Conservation (phyloP, 805 yeast species). For the Saturnispora sanitii region DNA sequence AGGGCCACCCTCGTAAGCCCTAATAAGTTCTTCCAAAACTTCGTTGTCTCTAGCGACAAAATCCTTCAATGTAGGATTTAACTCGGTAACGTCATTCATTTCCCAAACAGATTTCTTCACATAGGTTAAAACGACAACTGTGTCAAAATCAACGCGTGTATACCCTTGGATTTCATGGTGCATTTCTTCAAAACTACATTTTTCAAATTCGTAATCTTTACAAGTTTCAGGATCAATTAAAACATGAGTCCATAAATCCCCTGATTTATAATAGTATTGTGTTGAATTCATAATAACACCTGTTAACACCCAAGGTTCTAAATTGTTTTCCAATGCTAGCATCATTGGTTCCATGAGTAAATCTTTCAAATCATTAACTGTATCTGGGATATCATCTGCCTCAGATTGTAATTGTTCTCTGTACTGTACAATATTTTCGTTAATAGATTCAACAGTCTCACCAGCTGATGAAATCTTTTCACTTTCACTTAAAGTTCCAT, state of each 20-base stretch:
- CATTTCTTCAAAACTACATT: constrained; percentile 21
- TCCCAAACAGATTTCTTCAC: constrained; percentile 23
- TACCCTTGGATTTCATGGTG: constrained; percentile 14
- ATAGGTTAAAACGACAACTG: constrained; percentile 28
- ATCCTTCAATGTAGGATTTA: constrained; percentile 21
- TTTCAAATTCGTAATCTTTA: constrained; percentile 19
- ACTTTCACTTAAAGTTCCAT: constrained; percentile 6
- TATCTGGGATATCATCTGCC: constrained; percentile 14
- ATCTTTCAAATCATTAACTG: constrained; percentile 11
- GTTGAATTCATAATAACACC: constrained; percentile 29
- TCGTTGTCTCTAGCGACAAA: constrained; percentile 28
- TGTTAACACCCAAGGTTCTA: constrained; percentile 31
- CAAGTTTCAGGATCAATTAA: constrained; percentile 21
- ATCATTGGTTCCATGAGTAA: neutral
- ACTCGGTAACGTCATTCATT: constrained; percentile 3
- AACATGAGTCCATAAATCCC: constrained; percentile 25
- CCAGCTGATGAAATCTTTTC: constrained; percentile 13
- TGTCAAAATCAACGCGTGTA: constrained; percentile 21
- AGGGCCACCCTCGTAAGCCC: neutral
- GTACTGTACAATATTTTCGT: neutral
- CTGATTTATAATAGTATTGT: constrained; percentile 24
- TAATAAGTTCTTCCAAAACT: constrained; percentile 12
- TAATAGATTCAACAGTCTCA: constrained; percentile 5
- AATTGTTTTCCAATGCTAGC: constrained; percentile 8
- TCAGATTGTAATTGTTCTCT: constrained; percentile 5